phyloP scores from a whole-genome alignment of 2,329 filamentous ascomycete genomes.

The Aureobasidium sp. region DNA sequence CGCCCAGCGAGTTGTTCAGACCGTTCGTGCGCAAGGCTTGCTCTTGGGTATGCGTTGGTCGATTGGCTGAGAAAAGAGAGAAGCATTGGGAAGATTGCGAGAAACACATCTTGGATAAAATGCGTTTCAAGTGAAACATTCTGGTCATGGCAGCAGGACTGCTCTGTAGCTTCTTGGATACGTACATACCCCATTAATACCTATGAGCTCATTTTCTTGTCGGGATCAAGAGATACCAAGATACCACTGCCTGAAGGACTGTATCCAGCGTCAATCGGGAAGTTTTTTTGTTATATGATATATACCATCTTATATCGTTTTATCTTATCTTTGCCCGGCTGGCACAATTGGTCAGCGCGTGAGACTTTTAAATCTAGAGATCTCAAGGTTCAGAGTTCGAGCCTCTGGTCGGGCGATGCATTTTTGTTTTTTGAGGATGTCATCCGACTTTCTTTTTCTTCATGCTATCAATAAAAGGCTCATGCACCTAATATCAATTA shows the following conservation, averaged over 20 bases:
- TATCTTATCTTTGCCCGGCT: constrained; percentile 13
- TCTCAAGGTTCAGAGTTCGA: constrained; percentile 17
- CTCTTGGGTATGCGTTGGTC: constrained; percentile 26
- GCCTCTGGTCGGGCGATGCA: constrained; percentile 12
- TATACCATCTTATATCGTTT: too few relatives aligned
- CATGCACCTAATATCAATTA: too few relatives aligned
- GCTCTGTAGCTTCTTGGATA: neutral
- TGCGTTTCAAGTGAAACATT: neutral
- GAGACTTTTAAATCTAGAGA: constrained; percentile 13
- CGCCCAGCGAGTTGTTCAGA: constrained; percentile 23
- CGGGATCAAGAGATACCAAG: too few relatives aligned
- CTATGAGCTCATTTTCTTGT: neutral
- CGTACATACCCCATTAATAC: neutral
- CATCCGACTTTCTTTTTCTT: neutral
- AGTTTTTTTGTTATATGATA: too few relatives aligned
- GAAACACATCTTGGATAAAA: neutral
- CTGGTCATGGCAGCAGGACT: constrained; percentile 1
- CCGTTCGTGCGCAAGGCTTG: constrained; percentile 29
- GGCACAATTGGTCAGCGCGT: constrained; percentile 16
- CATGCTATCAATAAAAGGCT: too few relatives aligned
- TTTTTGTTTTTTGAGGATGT: neutral
- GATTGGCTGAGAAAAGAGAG: neutral
- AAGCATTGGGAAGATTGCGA: constrained; percentile 1
- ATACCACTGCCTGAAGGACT: too few relatives aligned
- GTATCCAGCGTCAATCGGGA: too few relatives aligned